Percentiles rank a stretch among this genome's conserved stretches.
Conservation (phyloP, 768 basidiomycete genomes). For the Lanmaoa pseudosensibilis region DNA sequence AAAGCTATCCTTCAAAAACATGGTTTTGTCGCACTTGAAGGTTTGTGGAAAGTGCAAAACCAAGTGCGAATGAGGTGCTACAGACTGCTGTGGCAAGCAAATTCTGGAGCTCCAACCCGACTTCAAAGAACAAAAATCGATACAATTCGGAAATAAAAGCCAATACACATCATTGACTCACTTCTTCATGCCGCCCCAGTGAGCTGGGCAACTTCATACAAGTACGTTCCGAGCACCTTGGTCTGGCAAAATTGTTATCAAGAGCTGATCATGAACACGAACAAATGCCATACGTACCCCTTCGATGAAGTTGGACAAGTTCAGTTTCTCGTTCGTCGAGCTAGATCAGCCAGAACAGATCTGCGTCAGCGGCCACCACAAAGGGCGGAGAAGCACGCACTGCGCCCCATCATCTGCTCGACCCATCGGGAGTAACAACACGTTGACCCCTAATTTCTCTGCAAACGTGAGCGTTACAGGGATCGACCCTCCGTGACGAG, state of each 20-base stretch:
- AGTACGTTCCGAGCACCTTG: conserved; percentile 34
- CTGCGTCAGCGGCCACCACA: background rate
- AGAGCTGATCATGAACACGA: background rate
- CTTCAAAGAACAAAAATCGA: no score
- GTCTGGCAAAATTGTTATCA: conserved; percentile 22
- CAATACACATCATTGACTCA: background rate
- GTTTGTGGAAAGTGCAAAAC: no score
- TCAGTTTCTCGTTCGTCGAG: conserved; percentile 94
- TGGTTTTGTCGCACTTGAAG: no score
- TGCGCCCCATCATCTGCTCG: conserved; percentile 94
- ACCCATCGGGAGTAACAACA: conserved; percentile 89
- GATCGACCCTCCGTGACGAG: conserved; percentile 92
- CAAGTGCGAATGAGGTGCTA: no score
- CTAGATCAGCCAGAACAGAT: conserved; percentile 38
- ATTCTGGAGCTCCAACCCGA: no score
- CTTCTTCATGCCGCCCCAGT: conserved; percentile 12
- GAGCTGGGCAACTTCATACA: conserved; percentile 32
- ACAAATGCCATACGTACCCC: conserved; percentile 50
- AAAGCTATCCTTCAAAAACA: no score
- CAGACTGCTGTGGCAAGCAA: no score
- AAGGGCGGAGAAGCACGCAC: conserved; percentile 43
- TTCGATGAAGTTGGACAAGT: conserved; percentile 84
- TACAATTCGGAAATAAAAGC: no score
- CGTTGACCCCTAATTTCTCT: conserved; percentile 82
- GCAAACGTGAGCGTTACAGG: conserved; percentile 94